These are phyloP conservation scores for Podospora pseudoanserina DNA, from an alignment of 495 filamentous ascomycete genomes.

Conservation along the genomic window DNA sequence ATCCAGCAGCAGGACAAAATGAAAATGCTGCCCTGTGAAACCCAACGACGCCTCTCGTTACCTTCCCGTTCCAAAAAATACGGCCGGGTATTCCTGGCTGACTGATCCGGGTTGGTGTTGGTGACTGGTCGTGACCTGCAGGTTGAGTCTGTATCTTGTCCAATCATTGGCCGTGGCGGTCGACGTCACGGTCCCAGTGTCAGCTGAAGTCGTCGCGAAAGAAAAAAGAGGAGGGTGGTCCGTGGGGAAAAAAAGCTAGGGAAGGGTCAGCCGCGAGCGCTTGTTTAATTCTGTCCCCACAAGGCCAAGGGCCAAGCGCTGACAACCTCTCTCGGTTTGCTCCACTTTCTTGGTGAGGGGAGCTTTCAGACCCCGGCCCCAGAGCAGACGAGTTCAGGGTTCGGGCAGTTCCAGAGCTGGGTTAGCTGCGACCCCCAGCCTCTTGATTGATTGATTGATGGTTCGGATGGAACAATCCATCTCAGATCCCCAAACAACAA, in stretches of 20 bases:
- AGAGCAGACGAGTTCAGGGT: neutral
- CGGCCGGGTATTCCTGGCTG: neutral
- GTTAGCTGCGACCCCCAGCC: neutral
- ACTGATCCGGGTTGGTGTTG: neutral
- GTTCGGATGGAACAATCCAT: neutral
- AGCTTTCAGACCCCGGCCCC: neutral
- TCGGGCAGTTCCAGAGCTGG: neutral
- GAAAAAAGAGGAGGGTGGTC: neutral
- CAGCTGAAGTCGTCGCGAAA: neutral
- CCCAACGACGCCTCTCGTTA: neutral
- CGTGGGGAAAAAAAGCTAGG: neutral
- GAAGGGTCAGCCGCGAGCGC: neutral
- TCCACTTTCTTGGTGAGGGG: neutral
- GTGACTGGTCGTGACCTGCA: neutral
- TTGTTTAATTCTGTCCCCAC: neutral
- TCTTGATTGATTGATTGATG: neutral
- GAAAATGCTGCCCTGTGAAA: neutral
- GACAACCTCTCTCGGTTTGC: neutral
- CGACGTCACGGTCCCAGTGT: neutral
- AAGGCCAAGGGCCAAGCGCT: neutral
- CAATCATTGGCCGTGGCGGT: neutral
- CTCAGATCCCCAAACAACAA: neutral
- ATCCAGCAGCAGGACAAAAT: neutral
- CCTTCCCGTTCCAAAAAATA: neutral
- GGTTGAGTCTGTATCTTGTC: neutral